Percentiles rank a stretch among this genome's conserved stretches.
These are phyloP conservation scores for Candida koratica DNA, from an alignment of 805 yeast genomes.

Conservation along the genomic window DNA sequence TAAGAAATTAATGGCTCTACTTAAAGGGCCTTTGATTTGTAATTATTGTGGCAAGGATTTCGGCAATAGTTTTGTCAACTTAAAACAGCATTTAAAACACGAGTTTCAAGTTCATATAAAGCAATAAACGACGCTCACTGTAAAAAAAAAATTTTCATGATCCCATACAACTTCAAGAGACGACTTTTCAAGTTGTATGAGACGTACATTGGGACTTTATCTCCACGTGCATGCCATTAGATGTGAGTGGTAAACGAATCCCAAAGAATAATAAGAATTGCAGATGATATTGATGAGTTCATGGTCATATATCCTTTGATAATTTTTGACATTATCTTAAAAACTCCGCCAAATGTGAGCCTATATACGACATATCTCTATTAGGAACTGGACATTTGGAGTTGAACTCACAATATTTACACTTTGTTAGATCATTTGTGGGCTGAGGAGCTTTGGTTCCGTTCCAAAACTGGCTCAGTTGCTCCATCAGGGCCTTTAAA, in stretches of 20 bases:
- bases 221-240: slow-evolving; percentile 37
- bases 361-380: slow-evolving; percentile 11
- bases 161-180: too few species aligned
- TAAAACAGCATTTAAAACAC: slow-evolving; percentile 26
- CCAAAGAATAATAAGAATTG: slow-evolving; percentile 28
- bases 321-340: slow-evolving; percentile 20
- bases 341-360: slow-evolving; percentile 9
- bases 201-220: slow-evolving; percentile 27
- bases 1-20: slow-evolving; percentile 11
- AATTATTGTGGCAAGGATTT: slow-evolving; percentile 24
- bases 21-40: slow-evolving; percentile 25
- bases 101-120: too few species aligned
- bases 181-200: too few species aligned
- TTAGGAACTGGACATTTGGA: slow-evolving; percentile 22
- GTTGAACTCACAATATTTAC: slow-evolving; percentile 54
- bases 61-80: slow-evolving; percentile 21
- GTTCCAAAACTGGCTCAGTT: slow-evolving; percentile 51
- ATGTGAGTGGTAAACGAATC: slow-evolving; percentile 41
- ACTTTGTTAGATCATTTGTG: slow-evolving; percentile 39
- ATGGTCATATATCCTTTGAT: slow-evolving; percentile 21
- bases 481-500: slow-evolving; percentile 25
- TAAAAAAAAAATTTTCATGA: too few species aligned
- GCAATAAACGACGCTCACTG: too few species aligned
- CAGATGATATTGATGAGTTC: slow-evolving; percentile 23
- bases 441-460: slow-evolving; percentile 51